Base-by-base conservation (phyloP, 163 green algal species). In the Scenedesmus sp. region DNA sequence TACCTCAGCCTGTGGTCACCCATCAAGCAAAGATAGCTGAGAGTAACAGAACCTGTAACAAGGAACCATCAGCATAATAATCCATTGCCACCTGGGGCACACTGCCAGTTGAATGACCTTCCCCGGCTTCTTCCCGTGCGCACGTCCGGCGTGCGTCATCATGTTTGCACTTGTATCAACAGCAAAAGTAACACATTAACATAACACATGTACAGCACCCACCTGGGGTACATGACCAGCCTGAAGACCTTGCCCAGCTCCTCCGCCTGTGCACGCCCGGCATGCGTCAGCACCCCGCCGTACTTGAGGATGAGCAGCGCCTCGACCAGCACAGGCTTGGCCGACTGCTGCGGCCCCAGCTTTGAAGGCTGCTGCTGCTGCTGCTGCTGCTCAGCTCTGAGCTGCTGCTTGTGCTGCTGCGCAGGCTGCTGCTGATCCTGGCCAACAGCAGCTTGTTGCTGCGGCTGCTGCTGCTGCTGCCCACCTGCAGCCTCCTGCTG, bases 241-340 rank as follows among this genome's bases (percentile, higher is more conserved):
- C 98, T 93, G 94, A 99, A 99, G 46, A 98, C 93, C 65, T 95
- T 96, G 40, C 98, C 98, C 84, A 99, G 94, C 30, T 96, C 94
- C 94, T 99, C 98, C 0, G 97, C 96, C 93, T 99, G 98, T 80
- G 96, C 92, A 40, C 97, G 91, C 3, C 98, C 98, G 22, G 97
- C 97, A 91, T 99, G 97, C 12, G 98, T 99, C 26, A 99, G 96
- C 78, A 99, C 98, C 4, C 98, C 98, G 53, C 98, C 98, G 91
- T 99, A 98, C 93, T 99, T 99, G 56, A 99, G 90, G 83, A 99
- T 98, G 84, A 99, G 95, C 87, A 99, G 93, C 56, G 96, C 83
- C 91, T 96, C 94, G 53, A 90, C 83, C 70, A 94, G 40, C 40
- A 88, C 85, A 24, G 83, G 86, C 59, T 53, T 53, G 24, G 51